Evolutionary conservation across 192 early-diverging fungal genomes (phyloP), one percentile per base, ranked within the genome.

Genomic region (Coemansia sp.): DNA sequence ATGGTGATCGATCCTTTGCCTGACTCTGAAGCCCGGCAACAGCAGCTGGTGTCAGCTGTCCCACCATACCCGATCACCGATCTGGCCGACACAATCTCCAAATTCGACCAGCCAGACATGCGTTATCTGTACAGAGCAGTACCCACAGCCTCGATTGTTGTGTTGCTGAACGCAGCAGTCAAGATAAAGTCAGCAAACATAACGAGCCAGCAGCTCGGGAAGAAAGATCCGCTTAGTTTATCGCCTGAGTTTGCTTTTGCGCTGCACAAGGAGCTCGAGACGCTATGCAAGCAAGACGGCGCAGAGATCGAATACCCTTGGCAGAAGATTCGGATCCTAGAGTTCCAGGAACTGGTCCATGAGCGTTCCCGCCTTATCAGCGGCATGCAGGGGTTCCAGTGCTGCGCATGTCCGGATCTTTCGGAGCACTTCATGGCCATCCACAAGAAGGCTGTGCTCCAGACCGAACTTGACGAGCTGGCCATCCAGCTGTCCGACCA

Each of bases 401-500:
- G 82, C 60, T 34, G 63, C 23, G 64, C 70, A 5, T 84, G 82
- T 40, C 77, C 82, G 1, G 70, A 73, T 9, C 59, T 84, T 7
- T 52, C 63, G 7, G 42, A 56, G 28, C 82, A 92, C 75, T 90
- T 87, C 59, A 69, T 68, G 20, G 61, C 75, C 3, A 71, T 85
- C 2, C 86, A 90, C 56, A 73, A 72, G 31, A 85, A 91, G 51
- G 84, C 85, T 23, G 69, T 75, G 52, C 82, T 97, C 8, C 81
- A 91, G 56, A 67, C 68, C 2, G 86, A 92, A 67, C 73, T 96
- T 4, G 87, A 92, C 29, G 85, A 90, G 43, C 76, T 99, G 51
- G 83, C 88, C 21, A 79, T 87, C 46, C 88, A 84, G 39, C 89
- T 97, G 20, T 94, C 92, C 0, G 93, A 95, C 55, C 91, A 95